Evolutionary conservation across 2,329 filamentous ascomycete species (phyloP).

Genomic region (Epichloe festucae): DNA sequence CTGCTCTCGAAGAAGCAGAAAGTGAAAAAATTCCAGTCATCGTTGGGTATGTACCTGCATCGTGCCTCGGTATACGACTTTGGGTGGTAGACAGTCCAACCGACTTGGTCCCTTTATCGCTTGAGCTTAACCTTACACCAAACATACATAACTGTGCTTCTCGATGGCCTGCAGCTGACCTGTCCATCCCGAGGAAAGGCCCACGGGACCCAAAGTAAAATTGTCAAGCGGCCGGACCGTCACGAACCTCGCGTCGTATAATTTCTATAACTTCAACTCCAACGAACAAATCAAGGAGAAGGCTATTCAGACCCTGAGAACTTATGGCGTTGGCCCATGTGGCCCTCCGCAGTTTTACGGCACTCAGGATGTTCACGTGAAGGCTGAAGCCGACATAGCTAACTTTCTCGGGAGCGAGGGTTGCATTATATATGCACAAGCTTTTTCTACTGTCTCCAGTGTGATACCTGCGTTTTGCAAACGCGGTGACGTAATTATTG

Average conservation of each 20-base stretch:
- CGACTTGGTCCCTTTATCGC: background rate
- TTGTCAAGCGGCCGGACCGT: slow-evolving; percentile 81
- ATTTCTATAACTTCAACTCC: slow-evolving; percentile 93
- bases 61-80: background rate
- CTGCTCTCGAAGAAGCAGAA: slow-evolving; percentile 64
- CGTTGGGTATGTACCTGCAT: slow-evolving; percentile 51
- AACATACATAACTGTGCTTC: background rate
- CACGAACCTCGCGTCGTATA: slow-evolving; percentile 86
- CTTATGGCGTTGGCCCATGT: slow-evolving; percentile 92
- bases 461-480: slow-evolving; percentile 97
- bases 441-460: slow-evolving; percentile 92
- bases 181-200: slow-evolving; percentile 35
- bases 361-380: slow-evolving; percentile 96
- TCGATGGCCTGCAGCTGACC: background rate
- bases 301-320: slow-evolving; percentile 83
- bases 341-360: slow-evolving; percentile 97
- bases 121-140: background rate
- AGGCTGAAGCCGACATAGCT: slow-evolving; percentile 87
- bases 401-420: slow-evolving; percentile 75
- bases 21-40: slow-evolving; percentile 78
- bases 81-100: background rate
- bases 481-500: slow-evolving; percentile 91
- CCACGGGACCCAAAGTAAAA: slow-evolving; percentile 82
- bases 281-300: slow-evolving; percentile 92
- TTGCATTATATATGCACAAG: slow-evolving; percentile 91